Conservation (phyloP, 2,329 filamentous ascomycete species). For the Davidsoniella australis region DNA sequence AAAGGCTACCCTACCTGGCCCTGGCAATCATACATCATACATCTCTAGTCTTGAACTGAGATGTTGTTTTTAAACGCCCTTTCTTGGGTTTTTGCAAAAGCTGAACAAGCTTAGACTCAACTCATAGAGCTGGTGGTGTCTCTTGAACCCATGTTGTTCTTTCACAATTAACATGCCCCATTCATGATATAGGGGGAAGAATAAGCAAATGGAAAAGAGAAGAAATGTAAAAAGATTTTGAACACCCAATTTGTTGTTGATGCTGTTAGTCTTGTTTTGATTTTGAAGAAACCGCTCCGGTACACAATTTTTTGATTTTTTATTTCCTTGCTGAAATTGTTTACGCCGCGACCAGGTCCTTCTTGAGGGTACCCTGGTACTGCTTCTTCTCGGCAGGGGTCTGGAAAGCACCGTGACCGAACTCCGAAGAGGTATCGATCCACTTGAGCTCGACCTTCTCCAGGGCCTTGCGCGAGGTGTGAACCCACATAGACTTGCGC, state of each 20-base stretch:
- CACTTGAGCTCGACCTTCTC: slow-evolving; percentile 99
- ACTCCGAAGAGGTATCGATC: slow-evolving; percentile 99
- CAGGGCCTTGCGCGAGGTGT: slow-evolving; percentile 86
- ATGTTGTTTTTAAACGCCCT: too few relatives aligned
- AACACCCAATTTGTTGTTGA: slow-evolving; percentile 1
- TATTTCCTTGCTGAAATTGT: slow-evolving; percentile 11
- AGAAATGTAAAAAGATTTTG: slow-evolving; percentile 5
- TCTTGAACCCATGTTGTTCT: too few relatives aligned
- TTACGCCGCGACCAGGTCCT: slow-evolving; percentile 51
- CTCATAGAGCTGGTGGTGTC: too few relatives aligned
- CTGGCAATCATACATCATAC: too few relatives aligned
- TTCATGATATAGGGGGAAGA: too few relatives aligned
- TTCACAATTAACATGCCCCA: too few relatives aligned
- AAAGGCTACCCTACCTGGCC: too few relatives aligned
- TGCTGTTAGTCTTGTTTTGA: too few relatives aligned
- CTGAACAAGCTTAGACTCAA: too few relatives aligned
- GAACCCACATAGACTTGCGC: slow-evolving; percentile 94
- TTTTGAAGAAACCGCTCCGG: slow-evolving; percentile 4
- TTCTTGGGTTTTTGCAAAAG: too few relatives aligned
- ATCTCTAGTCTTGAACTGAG: too few relatives aligned
- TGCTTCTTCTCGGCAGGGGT: slow-evolving; percentile 95
- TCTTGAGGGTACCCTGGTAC: slow-evolving; percentile 98
- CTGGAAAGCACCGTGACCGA: slow-evolving; percentile 99
- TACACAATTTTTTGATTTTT: slow-evolving; percentile 12
- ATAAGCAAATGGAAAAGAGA: slow-evolving; percentile 1